Base-by-base conservation (phyloP, 2,329 filamentous ascomycete genomes). In the Calonectria naviculata region DNA sequence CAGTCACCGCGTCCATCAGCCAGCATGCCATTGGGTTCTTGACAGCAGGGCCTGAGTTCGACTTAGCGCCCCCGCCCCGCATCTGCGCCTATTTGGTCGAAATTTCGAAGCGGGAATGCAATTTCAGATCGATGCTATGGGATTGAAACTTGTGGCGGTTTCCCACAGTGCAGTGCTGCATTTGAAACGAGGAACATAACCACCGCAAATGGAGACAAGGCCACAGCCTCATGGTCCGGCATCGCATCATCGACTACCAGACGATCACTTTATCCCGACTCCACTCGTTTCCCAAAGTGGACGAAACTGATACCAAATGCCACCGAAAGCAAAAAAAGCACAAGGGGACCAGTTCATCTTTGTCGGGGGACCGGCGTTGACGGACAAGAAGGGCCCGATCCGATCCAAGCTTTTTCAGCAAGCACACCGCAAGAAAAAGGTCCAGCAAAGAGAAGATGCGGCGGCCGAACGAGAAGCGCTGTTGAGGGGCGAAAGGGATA, bases 351-450 rank as follows among this genome's bases (percentile, higher is more conserved):
- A 58, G n/a, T 70, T 70, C 44, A 66, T 70, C 54, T 70, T 70
- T 26, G 68, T 70, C 44, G 68, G 68, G 34, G 68, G 68, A 15
- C 68, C 68, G 31, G 62, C 54, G n/a, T 28, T 70, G 61, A 62
- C 26, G n/a, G 68, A 70, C 42, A 70, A 46, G 54, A 60, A 47
- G 38, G 68, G 68, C n/a, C 62, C 68, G 12, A 34, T 70, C 56
- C 68, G 68, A 49, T 61, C 68, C 44, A 41, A 44, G 52, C 62
- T 70, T 61, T 60, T 70, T 15, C 68, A 70, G 28, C 62, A 70
- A 70, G 68, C 44, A 17, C 68, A 70, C 34, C 68, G 54, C 52
- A 34, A 54, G 28, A 65, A 46, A 42, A 70, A 56, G 17, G 21
- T 44, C 15, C 34, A 70, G 44, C 68, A 70, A 52, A 66, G 68